These are phyloP conservation scores for Gossypium thurberi DNA, from an alignment of 345 rosid species.

Conservation along the genomic window DNA sequence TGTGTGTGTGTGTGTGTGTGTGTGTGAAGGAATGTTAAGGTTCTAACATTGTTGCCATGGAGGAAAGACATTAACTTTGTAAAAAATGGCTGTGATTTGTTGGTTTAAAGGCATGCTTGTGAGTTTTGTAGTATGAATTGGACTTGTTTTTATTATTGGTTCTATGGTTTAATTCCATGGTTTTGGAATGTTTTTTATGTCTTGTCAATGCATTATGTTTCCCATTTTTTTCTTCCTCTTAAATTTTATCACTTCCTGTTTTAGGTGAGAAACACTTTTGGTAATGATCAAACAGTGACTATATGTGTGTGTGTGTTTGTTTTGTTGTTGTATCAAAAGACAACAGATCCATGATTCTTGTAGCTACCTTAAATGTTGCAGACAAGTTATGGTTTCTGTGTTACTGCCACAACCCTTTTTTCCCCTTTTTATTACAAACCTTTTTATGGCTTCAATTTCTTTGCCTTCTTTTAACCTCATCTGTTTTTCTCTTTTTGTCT, in stretches of 20 bases:
- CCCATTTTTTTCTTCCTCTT: too few species aligned
- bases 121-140: conserved; percentile 7
- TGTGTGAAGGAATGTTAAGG: neutral
- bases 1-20: too few species aligned
- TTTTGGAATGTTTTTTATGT: conserved; percentile 29
- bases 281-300: conserved; percentile 13
- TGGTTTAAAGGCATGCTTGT: neutral
- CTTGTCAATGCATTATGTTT: conserved; percentile 25
- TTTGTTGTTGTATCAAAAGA: conserved; percentile 6
- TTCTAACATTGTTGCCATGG: neutral
- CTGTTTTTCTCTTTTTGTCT: neutral
- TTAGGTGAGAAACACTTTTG: conserved; percentile 10
- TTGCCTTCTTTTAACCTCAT: neutral
- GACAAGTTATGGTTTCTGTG: conserved; percentile 12
- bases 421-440: neutral
- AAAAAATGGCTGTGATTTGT: neutral
- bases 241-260: conserved; percentile 13
- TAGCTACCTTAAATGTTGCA: conserved; percentile 19
- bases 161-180: conserved; percentile 13
- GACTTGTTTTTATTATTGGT: conserved; percentile 11
- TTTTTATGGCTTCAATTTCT: neutral
- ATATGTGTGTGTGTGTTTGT: neutral
- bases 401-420: neutral
- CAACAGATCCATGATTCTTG: conserved; percentile 12
- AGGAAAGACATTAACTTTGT: neutral